A percentile compares a stretch with the other conserved stretches of the same genome.
Evolutionary conservation across 2,329 filamentous ascomycete species (phyloP).

Genomic region (Epichloe hybrida): DNA sequence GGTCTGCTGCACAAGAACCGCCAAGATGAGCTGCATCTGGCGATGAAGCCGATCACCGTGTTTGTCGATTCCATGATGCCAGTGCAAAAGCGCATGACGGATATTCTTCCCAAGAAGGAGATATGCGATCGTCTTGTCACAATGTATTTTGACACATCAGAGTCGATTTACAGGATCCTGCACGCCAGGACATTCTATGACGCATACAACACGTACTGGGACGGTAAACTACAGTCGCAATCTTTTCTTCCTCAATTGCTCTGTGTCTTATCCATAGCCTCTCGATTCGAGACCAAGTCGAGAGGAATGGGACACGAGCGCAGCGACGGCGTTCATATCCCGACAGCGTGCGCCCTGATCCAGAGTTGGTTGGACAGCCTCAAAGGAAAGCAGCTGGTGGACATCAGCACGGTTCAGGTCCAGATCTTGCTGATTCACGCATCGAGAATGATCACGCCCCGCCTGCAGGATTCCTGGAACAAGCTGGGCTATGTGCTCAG

Average conservation of each 20-base stretch:
- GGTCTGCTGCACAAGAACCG: conserved; percentile 34
- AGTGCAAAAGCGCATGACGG: conserved; percentile 42
- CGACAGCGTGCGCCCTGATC: conserved; percentile 41
- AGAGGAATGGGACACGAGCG: conserved; percentile 37
- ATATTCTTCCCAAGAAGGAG: conserved; percentile 36
- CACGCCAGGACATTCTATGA: conserved; percentile 37
- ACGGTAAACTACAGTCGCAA: conserved; percentile 30
- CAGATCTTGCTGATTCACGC: conserved; percentile 40
- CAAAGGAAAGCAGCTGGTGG: conserved; percentile 37
- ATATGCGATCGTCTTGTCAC: conserved; percentile 38
- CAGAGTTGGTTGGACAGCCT: conserved; percentile 39
- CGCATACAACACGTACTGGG: conserved; percentile 40
- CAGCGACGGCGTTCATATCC: conserved; percentile 40
- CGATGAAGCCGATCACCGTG: conserved; percentile 37
- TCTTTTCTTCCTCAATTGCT: conserved; percentile 41
- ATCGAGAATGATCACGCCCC: conserved; percentile 36
- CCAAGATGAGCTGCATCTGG: conserved; percentile 32
- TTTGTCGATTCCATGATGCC: conserved; percentile 47
- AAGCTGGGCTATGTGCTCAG: conserved; percentile 41
- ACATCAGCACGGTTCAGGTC: conserved; percentile 39
- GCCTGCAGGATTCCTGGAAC: conserved; percentile 38
- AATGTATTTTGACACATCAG: conserved; percentile 35
- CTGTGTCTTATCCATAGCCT: conserved; percentile 38
- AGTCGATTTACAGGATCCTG: conserved; percentile 39
- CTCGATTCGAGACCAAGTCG: conserved; percentile 37